Percentiles rank a stretch among this genome's conserved stretches.
phyloP scores from a whole-genome alignment of 202 grass and related monocot species.

The Miscanthus sacchariflorus region DNA sequence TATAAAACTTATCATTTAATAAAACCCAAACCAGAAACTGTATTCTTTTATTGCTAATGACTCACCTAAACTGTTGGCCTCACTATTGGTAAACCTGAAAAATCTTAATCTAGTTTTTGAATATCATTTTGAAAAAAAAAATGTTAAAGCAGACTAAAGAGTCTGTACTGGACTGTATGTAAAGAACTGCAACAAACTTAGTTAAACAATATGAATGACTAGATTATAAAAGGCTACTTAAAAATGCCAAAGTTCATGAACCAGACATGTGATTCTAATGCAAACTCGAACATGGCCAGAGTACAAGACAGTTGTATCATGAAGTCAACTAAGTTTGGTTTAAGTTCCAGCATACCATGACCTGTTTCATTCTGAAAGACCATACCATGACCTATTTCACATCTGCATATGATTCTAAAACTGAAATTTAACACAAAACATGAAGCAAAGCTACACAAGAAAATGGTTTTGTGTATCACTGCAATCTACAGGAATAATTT shows the following conservation, averaged over 20 bases:
- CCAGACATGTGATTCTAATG: neutral
- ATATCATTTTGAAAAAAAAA: slow-evolving; percentile 18
- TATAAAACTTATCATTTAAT: neutral
- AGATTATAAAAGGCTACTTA: slow-evolving; percentile 9
- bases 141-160: neutral
- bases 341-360: neutral
- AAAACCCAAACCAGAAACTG: neutral
- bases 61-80: neutral
- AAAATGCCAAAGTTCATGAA: neutral
- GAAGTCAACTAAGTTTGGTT: neutral
- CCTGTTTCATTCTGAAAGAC: neutral
- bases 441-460: neutral
- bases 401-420: neutral
- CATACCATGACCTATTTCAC: slow-evolving; percentile 9
- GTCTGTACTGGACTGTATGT: neutral
- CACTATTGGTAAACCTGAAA: neutral
- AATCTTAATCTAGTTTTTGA: neutral
- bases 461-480: slow-evolving; percentile 10
- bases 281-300: neutral
- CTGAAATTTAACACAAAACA: slow-evolving; percentile 8
- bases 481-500: neutral
- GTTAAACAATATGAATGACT: neutral
- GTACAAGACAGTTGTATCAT: neutral
- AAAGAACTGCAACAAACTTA: slow-evolving; percentile 2
- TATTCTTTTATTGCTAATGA: neutral